Evolutionary conservation across 108 stramenopile species (phyloP), one percentile per base, ranked within the genome.

Genomic region (Seminavis robusta): DNA sequence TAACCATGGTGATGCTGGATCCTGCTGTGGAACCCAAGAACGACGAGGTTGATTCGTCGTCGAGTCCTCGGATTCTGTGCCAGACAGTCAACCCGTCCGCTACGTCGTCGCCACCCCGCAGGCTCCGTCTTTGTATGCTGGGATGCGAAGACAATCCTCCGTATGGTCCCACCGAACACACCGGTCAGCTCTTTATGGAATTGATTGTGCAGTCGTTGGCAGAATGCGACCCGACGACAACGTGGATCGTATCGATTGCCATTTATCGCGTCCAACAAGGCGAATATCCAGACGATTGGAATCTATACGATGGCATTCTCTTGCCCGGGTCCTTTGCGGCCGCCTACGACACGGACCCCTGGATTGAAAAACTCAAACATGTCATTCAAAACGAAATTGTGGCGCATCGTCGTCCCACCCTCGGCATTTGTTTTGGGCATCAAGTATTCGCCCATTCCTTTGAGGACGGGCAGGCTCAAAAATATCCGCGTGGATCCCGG

Each of bases 381-480:
- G 64, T 79, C 4, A 84, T 92, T 46, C 80, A 72, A 43, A 60
- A 58, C 17, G 73, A 77, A 31, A 45, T 92, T 52, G 71, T 81
- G n/a, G 47, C 28, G 3, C 65, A 73, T 9, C 51, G 63, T 17
- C 49, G 73, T 19, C 63, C 63, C 16, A 84, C 86, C 0, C 37
- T 92, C 53, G 90, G 73, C 2, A 54, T 92, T 29, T 92, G 90
- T 52, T 92, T 92, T 61, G 90, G 90, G 20, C 90, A 88, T 71
- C 90, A 92, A 47, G 29, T 80, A 11, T 73, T 80, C 28, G 84
- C 90, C 6, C 90, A 92, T 63, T 70, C 90, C 16, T 84, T 86
- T 30, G 44, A 42, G 27, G 21, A 47, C 6, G 74, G 73, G 9
- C 2, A 30, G 3, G 63, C 72, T 15, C 32, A 25, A 29, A 62